Evolutionary conservation across 202 grass and related monocot species (phyloP), one percentile per base, ranked within the genome.

Genomic region (Carex arenaria): DNA sequence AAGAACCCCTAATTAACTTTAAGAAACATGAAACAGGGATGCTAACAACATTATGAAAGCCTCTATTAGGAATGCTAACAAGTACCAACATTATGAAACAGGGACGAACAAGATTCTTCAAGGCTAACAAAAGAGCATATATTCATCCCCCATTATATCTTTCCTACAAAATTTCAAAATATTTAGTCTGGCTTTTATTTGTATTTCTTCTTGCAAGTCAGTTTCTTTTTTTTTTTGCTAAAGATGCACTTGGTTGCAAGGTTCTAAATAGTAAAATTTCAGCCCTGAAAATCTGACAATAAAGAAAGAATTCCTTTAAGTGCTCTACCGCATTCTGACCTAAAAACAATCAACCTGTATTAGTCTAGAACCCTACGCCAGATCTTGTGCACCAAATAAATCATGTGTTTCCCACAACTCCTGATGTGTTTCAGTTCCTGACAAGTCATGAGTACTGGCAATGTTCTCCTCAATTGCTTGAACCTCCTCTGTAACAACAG

Each of bases 391-490:
- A 57, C 80, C 82, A 38, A 84, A 84, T 51, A 85, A 85, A 45
- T 88, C 82, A 56, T 85, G 86, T 19, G 72, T 81, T 38, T 75
- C 85, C 53, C 79, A 85, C 67, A 87, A 63, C 28, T 81, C 85
- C 31, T 82, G 61, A 30, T 82, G 80, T 32, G 49, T 82, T 32
- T 31, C 80, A 68, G 47, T 47, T 78, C 74, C 88, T 12, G 81
- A 20, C 14, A 90, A 87, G 18, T 72, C 61, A 63, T 78, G 30
- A 10, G 49, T 20, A 69, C 84, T 67, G 18, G 61, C 49, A 17
- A 38, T 54, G 12, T 10, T 65, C 62, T 82, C 77, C 62, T 86
- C 86, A 17, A 79, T 59, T 61, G 74, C 79, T 60, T 84, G 57
- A 47, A 6, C 19, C 59, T 64, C 78, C 22, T 47, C 14, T 67